Evolutionary conservation across 768 basidiomycete species (phyloP).

Genomic region (Dendrothele bispora): DNA sequence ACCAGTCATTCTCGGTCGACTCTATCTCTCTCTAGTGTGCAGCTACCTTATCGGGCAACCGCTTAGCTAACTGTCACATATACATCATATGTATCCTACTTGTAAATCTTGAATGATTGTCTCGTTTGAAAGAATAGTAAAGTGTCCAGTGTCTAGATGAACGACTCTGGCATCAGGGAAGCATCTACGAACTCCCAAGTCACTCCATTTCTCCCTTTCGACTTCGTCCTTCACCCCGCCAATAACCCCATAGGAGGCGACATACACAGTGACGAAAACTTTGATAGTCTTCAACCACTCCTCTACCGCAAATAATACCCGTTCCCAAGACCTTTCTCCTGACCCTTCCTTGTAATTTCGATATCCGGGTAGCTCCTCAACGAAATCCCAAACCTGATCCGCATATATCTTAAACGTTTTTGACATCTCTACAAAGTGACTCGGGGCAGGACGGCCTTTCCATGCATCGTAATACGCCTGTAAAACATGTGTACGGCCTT

Average conservation of each 20-base stretch:
- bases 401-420: neutral
- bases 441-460: neutral
- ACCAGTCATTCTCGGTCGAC: no score
- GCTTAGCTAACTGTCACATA: no score
- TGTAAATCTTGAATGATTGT: slow-evolving; percentile 1
- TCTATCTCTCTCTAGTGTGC: no score
- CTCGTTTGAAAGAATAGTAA: neutral
- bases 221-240: neutral
- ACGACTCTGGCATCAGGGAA: neutral
- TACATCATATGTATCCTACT: no score
- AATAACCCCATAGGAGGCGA: neutral
- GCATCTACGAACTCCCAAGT: neutral
- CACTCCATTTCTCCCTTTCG: neutral
- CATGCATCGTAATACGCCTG: neutral
- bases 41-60: no score
- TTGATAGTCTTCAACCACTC: neutral
- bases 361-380: neutral
- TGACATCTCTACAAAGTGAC: neutral
- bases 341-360: neutral
- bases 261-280: neutral
- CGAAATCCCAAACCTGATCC: neutral
- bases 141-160: neutral
- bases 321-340: neutral
- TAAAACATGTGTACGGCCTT: neutral
- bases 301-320: neutral